Base-by-base conservation (phyloP, 257 asterid genomes). In the Jacaranda mimosifolia region DNA sequence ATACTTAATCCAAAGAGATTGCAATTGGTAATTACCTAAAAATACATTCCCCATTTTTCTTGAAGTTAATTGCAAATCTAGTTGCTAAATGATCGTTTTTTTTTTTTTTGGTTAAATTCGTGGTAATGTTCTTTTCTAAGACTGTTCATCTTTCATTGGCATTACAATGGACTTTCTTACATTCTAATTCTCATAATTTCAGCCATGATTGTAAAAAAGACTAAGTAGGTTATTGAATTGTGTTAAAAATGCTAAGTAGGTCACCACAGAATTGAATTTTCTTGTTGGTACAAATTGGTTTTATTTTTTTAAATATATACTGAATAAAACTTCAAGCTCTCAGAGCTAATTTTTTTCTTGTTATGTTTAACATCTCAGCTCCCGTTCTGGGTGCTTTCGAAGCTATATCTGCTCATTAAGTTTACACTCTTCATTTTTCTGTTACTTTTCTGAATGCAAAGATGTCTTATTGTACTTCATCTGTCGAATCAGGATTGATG, bases 61-160 rank as follows among this genome's bases (percentile, higher is more conserved):
- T 17, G 36, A 46, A 32, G 59, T 36, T 70, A 36, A 21, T 35
- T 19, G 60, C 13, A 21, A 77, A 35, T 48, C 68, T 8, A 42
- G 59, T 9, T 40, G 21, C 46, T 39, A 45, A 40, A 49, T 40
- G 43, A 63, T 63, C 12, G 9, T 38, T 42, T 52, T 2, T 38
- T 76, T 45, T 0, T 38, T 76, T 46, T 19, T 32, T n/a, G 14
- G 55, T 49, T 49, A 35, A 35, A 17, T 68, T 39, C 59, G 13
- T 68, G 53, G 45, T 68, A 5, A 8, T 48, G 12, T 69, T 69
- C 60, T 36, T 45, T 11, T 49, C 12, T 49, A 36, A 73, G 68
- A 39, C 15, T 17, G 42, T 19, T 38, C 21, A 52, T 55, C 65
- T 17, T 76, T 55, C 35, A 8, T 48, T 42, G 38, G 5, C 18